phyloP scores from a whole-genome alignment of 2,329 filamentous ascomycete species.

The Monosporascus sp. region DNA sequence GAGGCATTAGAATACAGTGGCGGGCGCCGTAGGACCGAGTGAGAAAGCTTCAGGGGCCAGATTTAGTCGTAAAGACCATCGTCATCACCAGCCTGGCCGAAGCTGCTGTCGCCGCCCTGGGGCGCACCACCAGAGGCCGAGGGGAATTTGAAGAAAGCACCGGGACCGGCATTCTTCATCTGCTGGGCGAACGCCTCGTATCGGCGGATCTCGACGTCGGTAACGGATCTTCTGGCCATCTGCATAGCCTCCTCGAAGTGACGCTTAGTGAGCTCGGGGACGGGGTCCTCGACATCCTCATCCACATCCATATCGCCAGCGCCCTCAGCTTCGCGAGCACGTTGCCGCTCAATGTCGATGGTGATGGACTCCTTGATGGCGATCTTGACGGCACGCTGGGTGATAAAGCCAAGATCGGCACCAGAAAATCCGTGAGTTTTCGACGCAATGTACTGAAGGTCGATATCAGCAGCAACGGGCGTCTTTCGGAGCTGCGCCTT shows the following conservation, averaged over 20 bases:
- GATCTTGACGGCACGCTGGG: constrained; percentile 97
- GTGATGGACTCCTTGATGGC: constrained; percentile 97
- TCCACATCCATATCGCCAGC: constrained; percentile 78
- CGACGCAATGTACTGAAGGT: constrained; percentile 86
- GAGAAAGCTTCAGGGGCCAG: constrained; percentile 14
- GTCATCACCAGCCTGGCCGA: constrained; percentile 86
- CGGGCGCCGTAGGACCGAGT: constrained; percentile 4
- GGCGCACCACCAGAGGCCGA: constrained; percentile 67
- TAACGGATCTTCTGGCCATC: constrained; percentile 87
- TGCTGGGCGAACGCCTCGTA: constrained; percentile 98
- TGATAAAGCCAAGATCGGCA: constrained; percentile 99
- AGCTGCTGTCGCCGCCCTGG: constrained; percentile 54
- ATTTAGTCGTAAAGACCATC: constrained; percentile 94
- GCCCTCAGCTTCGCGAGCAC: constrained; percentile 82
- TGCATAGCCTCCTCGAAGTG: constrained; percentile 99
- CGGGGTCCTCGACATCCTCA: constrained; percentile 82
- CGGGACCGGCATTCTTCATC: constrained; percentile 96
- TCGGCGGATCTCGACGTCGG: constrained; percentile 92
- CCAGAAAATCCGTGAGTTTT: constrained; percentile 99
- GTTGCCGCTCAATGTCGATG: constrained; percentile 85
- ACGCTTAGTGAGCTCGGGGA: constrained; percentile 89
- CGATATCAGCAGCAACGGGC: constrained; percentile 79
- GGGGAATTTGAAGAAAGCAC: constrained; percentile 98
- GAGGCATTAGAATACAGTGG: constrained; percentile 44
- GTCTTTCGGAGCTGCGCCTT: constrained; percentile 98